Base-by-base conservation (phyloP, 345 rosid species). In the Bruguiera gymnorhiza region DNA sequence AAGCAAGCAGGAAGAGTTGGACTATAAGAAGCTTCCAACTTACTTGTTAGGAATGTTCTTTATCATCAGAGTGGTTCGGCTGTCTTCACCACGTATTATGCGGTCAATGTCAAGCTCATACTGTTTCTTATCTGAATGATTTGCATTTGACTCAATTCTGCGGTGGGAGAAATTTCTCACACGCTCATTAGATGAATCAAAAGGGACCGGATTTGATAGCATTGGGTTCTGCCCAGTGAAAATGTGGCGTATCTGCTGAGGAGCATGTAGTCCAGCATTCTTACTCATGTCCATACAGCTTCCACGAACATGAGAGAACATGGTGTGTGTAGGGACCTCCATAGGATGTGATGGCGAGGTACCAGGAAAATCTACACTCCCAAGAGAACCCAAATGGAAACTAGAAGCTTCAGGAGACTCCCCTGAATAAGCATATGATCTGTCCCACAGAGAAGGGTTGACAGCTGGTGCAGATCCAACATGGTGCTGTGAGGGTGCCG, bases 31-130 rank as follows among this genome's bases (percentile, higher is more conserved):
- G 32, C 6, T 53, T 67, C 53, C 46, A 16, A 66, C 89, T 63
- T 87, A 91, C 97, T 94, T 94, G 83, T 94, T 94, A 60, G 98
- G 99, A 78, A 95, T 92, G 73, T 95, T 95, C 79, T 95, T 95
- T 74, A 95, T 86, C 99, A 95, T 92, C 79, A 95, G 79, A 1
- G 99, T 95, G 57, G 97, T 95, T 75, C 99, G 79, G 58, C 26
- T 71, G 73, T 95, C 99, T 19, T 92, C 99, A 30, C 97, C 97
- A 67, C 73, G 85, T 75, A 83, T 58, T 75, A 94, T 91, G 72
- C 86, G 86, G 39, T 94, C 98, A 71, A 88, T 63, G 64, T 94
- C 97, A 72, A 94, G 97, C 80, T 94, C 98, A 73, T 83, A 94
- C 54, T 81, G 96, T 73, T 82, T 94, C 86, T 87, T 92, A 61